phyloP scores from a whole-genome alignment of 2,329 filamentous ascomycete species.

The Tympanopsis confertula region DNA sequence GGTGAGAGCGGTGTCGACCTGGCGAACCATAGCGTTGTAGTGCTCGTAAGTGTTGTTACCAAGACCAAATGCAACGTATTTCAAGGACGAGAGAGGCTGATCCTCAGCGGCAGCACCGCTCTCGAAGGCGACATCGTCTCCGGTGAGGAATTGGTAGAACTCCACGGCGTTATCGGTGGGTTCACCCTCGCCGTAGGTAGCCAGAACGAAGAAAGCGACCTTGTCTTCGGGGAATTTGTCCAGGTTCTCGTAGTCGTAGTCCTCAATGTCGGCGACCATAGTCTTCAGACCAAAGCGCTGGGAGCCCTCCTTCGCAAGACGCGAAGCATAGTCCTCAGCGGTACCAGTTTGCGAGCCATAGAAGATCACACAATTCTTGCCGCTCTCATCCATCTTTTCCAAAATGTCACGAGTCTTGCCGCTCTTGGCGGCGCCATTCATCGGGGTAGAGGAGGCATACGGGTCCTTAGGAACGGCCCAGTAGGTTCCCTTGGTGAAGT shows the following conservation, averaged over 20 bases:
- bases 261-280: slow-evolving; percentile 29
- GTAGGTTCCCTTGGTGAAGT: slow-evolving; percentile 1
- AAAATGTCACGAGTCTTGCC: neutral
- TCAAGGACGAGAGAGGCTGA: slow-evolving; percentile 8
- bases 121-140: slow-evolving; percentile 5
- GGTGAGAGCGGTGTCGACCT: slow-evolving; percentile 11
- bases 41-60: slow-evolving; percentile 25
- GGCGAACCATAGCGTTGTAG: slow-evolving; percentile 21
- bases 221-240: slow-evolving; percentile 11
- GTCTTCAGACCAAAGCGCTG: slow-evolving; percentile 24
- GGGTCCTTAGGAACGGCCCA: slow-evolving; percentile 1
- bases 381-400: slow-evolving; percentile 1
- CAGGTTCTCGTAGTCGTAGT: slow-evolving; percentile 30
- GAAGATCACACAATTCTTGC: slow-evolving; percentile 22
- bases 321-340: slow-evolving; percentile 27
- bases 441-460: neutral
- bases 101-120: neutral
- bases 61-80: slow-evolving; percentile 22
- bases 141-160: slow-evolving; percentile 15
- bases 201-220: slow-evolving; percentile 21
- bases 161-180: slow-evolving; percentile 21
- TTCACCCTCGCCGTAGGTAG: slow-evolving; percentile 27
- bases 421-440: neutral
- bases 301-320: slow-evolving; percentile 23
- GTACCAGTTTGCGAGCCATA: slow-evolving; percentile 36